Conservation (phyloP, 345 rosid genomes). For the Salix brachista region DNA sequence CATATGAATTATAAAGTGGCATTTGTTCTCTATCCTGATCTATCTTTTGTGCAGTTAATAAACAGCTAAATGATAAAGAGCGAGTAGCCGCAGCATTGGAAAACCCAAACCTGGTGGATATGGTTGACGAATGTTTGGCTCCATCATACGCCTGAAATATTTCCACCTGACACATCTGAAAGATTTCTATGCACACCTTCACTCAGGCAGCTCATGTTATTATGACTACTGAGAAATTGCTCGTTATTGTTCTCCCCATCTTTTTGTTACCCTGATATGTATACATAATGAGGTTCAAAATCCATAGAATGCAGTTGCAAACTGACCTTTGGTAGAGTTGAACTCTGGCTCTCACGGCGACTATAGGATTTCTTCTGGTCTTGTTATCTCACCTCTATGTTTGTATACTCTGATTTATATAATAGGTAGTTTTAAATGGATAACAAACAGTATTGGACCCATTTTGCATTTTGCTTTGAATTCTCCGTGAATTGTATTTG, state of each 20-base stretch:
- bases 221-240: neutral
- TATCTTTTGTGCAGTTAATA: slow-evolving; percentile 58
- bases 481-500: neutral
- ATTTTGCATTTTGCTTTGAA: neutral
- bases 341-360: neutral
- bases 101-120: slow-evolving; percentile 83
- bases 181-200: neutral
- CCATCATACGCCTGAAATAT: slow-evolving; percentile 49
- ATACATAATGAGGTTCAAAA: neutral
- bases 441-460: neutral
- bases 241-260: neutral
- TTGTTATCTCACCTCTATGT: neutral
- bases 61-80: slow-evolving; percentile 90
- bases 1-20: neutral
- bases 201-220: neutral
- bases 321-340: neutral
- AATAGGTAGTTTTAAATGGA: neutral
- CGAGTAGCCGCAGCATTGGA: slow-evolving; percentile 92
- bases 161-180: neutral
- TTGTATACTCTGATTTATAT: neutral
- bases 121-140: slow-evolving; percentile 83
- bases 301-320: neutral
- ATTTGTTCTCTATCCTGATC: neutral
- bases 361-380: neutral
- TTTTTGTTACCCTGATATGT: neutral